Percentiles rank a stretch among this genome's conserved stretches.
These are phyloP conservation scores for Xylaria sp. DNA, from an alignment of 2,329 filamentous ascomycete genomes.

Conservation along the genomic window DNA sequence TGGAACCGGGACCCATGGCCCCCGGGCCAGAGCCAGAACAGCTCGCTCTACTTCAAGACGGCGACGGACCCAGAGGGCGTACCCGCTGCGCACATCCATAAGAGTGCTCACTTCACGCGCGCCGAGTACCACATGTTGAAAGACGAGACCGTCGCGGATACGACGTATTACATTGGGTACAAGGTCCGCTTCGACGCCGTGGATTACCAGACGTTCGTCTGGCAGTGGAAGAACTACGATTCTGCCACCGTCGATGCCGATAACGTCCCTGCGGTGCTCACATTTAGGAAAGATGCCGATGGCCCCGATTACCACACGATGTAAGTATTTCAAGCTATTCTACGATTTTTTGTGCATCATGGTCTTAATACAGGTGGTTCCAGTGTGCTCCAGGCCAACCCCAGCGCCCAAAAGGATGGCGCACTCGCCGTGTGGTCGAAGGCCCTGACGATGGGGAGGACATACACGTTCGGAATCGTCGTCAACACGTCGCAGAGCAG, in stretches of 20 bases:
- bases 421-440: slow-evolving; percentile 5
- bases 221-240: slow-evolving; percentile 14
- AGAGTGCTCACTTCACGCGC: slow-evolving; percentile 11
- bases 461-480: slow-evolving; percentile 8
- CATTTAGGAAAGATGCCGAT: slow-evolving; percentile 8
- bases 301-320: slow-evolving; percentile 9
- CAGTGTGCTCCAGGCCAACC: slow-evolving; percentile 5
- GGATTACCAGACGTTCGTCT: slow-evolving; percentile 11
- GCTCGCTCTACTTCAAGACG: slow-evolving; percentile 11
- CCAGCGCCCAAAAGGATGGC: slow-evolving; percentile 1
- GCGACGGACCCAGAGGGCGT: slow-evolving; percentile 9
- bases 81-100: slow-evolving; percentile 10
- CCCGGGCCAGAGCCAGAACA: slow-evolving; percentile 5
- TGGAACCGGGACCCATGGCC: background rate
- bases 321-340: background rate
- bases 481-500: slow-evolving; percentile 8
- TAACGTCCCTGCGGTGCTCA: slow-evolving; percentile 8
- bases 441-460: background rate
- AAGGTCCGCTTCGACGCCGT: slow-evolving; percentile 8
- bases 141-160: slow-evolving; percentile 1
- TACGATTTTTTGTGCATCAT: background rate
- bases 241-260: background rate
- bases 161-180: slow-evolving; percentile 11
- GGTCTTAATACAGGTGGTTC: background rate
- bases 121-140: slow-evolving; percentile 13